Percentiles rank a stretch among this genome's conserved stretches.
phyloP scores from a whole-genome alignment of 2,329 filamentous ascomycete species.

The Penicillium sp. region DNA sequence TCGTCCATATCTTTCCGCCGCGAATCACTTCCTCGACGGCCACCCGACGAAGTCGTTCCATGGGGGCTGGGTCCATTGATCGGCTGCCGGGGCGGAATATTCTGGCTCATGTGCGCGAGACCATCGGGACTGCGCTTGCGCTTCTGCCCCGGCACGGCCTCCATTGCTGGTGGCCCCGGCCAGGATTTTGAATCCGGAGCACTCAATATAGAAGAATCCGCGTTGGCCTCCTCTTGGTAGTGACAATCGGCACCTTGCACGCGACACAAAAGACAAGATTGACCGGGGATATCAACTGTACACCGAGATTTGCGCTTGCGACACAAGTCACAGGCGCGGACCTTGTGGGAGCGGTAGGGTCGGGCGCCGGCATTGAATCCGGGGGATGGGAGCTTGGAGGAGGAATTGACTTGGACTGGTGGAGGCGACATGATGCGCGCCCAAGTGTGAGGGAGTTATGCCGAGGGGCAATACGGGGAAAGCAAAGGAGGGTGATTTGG shows the following conservation, averaged over 20 bases:
- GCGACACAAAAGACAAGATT: slow-evolving; percentile 58
- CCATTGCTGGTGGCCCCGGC: slow-evolving; percentile 27
- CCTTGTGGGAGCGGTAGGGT: slow-evolving; percentile 62
- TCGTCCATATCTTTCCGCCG: slow-evolving; percentile 37
- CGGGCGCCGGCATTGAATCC: slow-evolving; percentile 47
- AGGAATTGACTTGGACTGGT: slow-evolving; percentile 31
- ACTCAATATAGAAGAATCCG: slow-evolving; percentile 28
- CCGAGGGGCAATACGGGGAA: slow-evolving; percentile 4
- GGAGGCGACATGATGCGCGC: slow-evolving; percentile 36
- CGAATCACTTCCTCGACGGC: slow-evolving; percentile 32
- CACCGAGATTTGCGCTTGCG: slow-evolving; percentile 63
- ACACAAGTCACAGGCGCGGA: slow-evolving; percentile 61
- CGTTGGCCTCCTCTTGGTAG: slow-evolving; percentile 48
- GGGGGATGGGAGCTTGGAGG: slow-evolving; percentile 36
- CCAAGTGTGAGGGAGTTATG: slow-evolving; percentile 11
- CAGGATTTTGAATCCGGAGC: slow-evolving; percentile 31
- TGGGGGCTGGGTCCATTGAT: slow-evolving; percentile 27
- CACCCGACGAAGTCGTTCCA: slow-evolving; percentile 25
- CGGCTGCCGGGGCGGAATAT: slow-evolving; percentile 18
- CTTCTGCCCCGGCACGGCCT: slow-evolving; percentile 35
- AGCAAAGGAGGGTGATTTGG: slow-evolving; percentile 6
- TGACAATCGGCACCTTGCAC: slow-evolving; percentile 59
- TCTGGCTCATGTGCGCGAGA: slow-evolving; percentile 23
- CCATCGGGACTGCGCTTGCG: slow-evolving; percentile 38
- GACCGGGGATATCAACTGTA: slow-evolving; percentile 55